Evolutionary conservation across 305 asterid genomes (phyloP), one percentile per base, ranked within the genome.

Genomic region (Rubia tinctorum): DNA sequence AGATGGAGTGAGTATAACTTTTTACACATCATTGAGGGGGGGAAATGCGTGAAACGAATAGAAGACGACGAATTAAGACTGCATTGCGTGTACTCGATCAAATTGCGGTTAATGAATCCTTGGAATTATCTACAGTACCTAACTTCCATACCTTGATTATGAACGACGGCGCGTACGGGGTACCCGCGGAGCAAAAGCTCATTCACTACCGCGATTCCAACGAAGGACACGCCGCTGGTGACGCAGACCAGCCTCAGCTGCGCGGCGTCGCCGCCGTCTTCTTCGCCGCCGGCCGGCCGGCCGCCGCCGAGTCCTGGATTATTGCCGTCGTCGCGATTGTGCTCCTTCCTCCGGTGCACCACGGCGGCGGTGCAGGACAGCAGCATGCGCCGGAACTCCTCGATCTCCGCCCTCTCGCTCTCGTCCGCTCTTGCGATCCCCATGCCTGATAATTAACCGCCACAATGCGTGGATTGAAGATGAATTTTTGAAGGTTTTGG

Each of bases 201-300:
- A 68, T 91, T 94, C 27, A 91, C 96, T 34, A 94, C 73, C 22
- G 99, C 92, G 66, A 87, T 84, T 1, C 97, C 99, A 71, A 89
- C 86, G 75, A 80, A 94, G 18, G 97, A 91, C 9, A 90, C 96
- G 73, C 97, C 97, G 77, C 96, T 89, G 72, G 97, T 94, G 69
- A 94, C 97, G 69, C 99, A 91, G 25, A 94, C 96, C 69, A 90
- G 64, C 75, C 85, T 85, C 58, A 83, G 88, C 70, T 66, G 59
- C 23, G 7, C 27, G 23, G 9, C 62, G 18, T 75, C 80, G 76
- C 82, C 91, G 60, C 75, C 88, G 77, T 69, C 73, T 69, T 66
- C 76, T 23, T 61, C 59, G 15, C 47, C 76, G 30, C 77, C 23
- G 59, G 51, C 2, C 3, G 40, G 73, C 2, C 25, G 2, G 25